These are phyloP conservation scores for Sarocladiaceae sp. DNA, from an alignment of 2,329 filamentous ascomycete species.

Conservation along the genomic window DNA sequence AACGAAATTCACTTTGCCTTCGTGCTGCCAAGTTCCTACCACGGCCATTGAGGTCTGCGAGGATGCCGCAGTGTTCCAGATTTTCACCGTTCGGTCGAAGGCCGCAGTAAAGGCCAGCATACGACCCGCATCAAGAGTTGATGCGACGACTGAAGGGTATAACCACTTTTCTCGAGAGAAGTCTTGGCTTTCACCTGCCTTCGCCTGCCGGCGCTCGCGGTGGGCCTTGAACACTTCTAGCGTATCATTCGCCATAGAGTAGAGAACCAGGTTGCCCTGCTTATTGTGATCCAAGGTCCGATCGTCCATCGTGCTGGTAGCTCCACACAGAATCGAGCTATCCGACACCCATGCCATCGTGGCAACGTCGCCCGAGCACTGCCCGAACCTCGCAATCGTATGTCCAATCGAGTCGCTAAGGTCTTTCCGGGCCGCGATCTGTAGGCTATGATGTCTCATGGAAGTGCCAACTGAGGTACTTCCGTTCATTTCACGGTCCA, in stretches of 20 bases:
- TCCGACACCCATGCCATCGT: slow-evolving; percentile 54
- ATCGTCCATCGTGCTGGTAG: slow-evolving; percentile 57
- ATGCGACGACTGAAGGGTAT: slow-evolving; percentile 60
- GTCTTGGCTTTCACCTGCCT: slow-evolving; percentile 36
- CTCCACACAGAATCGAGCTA: slow-evolving; percentile 55
- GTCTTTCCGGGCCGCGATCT: background rate
- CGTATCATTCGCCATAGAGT: slow-evolving; percentile 39
- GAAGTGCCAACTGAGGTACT: background rate
- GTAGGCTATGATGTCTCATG: background rate
- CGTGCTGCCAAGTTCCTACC: slow-evolving; percentile 48
- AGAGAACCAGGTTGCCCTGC: slow-evolving; percentile 56
- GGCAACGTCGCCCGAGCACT: slow-evolving; percentile 58
- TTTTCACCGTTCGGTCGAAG: slow-evolving; percentile 58
- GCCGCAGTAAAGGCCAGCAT: slow-evolving; percentile 53
- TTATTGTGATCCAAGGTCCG: slow-evolving; percentile 66
- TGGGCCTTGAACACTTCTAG: slow-evolving; percentile 53
- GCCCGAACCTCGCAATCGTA: slow-evolving; percentile 50
- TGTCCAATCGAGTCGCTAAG: background rate
- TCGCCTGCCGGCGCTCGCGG: slow-evolving; percentile 53
- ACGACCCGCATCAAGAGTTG: slow-evolving; percentile 45
- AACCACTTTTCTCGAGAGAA: slow-evolving; percentile 39
- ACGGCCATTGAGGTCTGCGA: slow-evolving; percentile 33
- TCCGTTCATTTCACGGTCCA: slow-evolving; percentile 5
- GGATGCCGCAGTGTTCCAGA: slow-evolving; percentile 44
- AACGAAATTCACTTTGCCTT: slow-evolving; percentile 60